These are phyloP conservation scores for Lactarius vividus DNA, from an alignment of 768 basidiomycete species.

Conservation along the genomic window DNA sequence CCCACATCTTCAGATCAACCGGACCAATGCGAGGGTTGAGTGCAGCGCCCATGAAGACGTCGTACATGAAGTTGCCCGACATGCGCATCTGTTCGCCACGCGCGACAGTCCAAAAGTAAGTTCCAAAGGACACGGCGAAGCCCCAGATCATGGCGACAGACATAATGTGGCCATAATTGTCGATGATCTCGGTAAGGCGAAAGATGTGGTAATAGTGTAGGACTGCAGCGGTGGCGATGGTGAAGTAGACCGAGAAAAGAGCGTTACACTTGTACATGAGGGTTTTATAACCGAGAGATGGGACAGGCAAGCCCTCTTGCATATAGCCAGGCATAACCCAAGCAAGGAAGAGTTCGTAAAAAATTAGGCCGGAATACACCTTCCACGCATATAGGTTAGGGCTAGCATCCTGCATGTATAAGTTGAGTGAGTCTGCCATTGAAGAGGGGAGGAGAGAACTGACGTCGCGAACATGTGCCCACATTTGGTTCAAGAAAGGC, in stretches of 20 bases:
- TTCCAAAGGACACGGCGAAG: constrained; percentile 74
- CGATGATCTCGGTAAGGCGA: constrained; percentile 91
- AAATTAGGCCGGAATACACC: constrained; percentile 85
- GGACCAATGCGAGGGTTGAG: constrained; percentile 91
- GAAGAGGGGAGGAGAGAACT: constrained; percentile 30
- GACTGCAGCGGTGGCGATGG: constrained; percentile 66
- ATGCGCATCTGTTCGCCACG: constrained; percentile 85
- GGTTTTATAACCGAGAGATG: constrained; percentile 88
- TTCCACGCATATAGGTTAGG: constrained; percentile 88
- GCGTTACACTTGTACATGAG: constrained; percentile 98
- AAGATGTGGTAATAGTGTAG: constrained; percentile 82
- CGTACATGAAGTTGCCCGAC: constrained; percentile 94
- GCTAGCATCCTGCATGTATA: constrained; percentile 68
- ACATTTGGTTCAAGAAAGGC: constrained; percentile 81
- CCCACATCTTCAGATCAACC: constrained; percentile 98
- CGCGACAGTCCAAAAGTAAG: constrained; percentile 74
- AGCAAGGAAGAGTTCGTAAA: constrained; percentile 88
- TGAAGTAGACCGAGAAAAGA: constrained; percentile 77
- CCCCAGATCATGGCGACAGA: constrained; percentile 92
- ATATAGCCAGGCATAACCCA: constrained; percentile 87
- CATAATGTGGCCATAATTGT: constrained; percentile 96
- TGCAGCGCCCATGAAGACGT: constrained; percentile 94
- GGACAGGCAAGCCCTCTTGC: constrained; percentile 95
- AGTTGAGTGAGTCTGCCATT: not conserved
- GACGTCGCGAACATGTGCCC: constrained; percentile 79